Conservation (phyloP, 257 asterid species). For the Plantago ovata region DNA sequence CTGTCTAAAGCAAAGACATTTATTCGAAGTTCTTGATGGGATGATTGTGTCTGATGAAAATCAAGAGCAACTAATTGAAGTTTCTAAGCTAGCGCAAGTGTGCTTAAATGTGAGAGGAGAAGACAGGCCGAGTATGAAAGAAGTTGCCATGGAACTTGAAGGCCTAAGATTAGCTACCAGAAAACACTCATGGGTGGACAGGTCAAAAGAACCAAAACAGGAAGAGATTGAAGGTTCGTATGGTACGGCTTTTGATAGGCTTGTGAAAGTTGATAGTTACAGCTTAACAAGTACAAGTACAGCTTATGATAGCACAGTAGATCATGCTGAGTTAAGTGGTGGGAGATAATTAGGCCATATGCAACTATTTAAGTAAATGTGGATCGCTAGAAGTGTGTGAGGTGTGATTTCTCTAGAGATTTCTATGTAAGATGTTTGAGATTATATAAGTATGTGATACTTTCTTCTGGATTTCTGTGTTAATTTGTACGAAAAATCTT, state of each 20-base stretch:
- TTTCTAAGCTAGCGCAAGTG: constrained; percentile 16
- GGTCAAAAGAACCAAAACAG: neutral
- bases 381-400: too few relatives aligned
- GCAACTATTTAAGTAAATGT: too few relatives aligned
- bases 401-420: too few relatives aligned
- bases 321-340: too few relatives aligned
- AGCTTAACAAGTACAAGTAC: neutral
- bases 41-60: constrained; percentile 11
- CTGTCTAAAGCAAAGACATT: neutral
- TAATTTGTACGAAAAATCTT: too few relatives aligned
- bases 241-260: neutral
- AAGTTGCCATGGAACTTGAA: constrained; percentile 2
- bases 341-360: too few relatives aligned
- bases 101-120: constrained; percentile 23
- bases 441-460: too few relatives aligned
- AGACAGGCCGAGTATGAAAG: constrained; percentile 17
- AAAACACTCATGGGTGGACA: constrained; percentile 20
- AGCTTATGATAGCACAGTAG: constrained; percentile 12
- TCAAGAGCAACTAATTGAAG: neutral
- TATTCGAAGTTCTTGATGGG: constrained; percentile 13
- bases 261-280: constrained; percentile 5
- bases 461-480: too few relatives aligned
- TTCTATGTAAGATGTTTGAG: too few relatives aligned
- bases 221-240: constrained; percentile 15
- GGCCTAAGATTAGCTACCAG: constrained; percentile 13